phyloP scores from a whole-genome alignment of 2,329 filamentous ascomycete species.

The Trichoderma pleuroti region DNA sequence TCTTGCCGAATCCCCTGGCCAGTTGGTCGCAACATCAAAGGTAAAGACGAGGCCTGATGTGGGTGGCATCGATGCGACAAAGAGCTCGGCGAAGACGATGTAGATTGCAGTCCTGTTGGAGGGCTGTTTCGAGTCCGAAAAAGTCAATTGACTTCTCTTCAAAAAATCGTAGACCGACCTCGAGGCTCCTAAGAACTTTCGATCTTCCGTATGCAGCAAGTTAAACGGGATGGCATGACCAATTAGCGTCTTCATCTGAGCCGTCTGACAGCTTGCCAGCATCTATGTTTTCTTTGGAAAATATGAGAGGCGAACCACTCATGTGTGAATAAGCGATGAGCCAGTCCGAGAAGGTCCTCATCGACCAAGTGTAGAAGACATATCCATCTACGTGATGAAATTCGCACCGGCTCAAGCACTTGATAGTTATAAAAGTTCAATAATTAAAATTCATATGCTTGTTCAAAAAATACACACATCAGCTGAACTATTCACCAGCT shows the following conservation, averaged over 20 bases:
- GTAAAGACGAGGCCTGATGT: no score
- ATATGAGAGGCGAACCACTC: no score
- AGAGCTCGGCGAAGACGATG: no score
- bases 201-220: background rate
- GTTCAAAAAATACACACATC: background rate
- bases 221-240: background rate
- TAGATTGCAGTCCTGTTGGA: no score
- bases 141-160: background rate
- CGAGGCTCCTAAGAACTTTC: no score
- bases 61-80: no score
- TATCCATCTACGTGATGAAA: background rate
- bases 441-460: background rate
- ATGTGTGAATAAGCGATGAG: no score
- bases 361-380: no score
- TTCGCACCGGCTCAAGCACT: background rate
- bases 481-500: background rate
- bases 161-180: no score
- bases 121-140: accelerated
- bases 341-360: no score
- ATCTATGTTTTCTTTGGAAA: background rate
- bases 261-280: background rate
- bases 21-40: no score
- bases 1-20: no score
- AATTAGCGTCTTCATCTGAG: background rate
- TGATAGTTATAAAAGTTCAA: background rate